Conservation (phyloP, 2,329 filamentous ascomycete species). For the Fusarium sp. region DNA sequence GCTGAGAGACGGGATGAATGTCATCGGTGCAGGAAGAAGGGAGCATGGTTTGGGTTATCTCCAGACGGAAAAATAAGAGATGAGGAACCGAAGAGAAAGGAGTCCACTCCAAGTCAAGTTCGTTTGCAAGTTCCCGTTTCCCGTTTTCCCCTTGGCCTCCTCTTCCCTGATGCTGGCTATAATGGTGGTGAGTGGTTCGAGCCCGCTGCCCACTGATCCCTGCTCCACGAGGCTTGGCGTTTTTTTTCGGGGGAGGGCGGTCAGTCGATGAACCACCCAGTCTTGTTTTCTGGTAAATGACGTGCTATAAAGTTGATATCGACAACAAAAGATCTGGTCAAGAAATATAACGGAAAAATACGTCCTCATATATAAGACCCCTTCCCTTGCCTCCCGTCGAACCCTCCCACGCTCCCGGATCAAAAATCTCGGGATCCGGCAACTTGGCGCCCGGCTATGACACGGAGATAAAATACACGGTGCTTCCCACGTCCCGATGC, state of each 20-base stretch:
- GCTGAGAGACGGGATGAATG: conserved; percentile 14
- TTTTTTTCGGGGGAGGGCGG: conserved; percentile 24
- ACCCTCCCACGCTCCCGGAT: neutral
- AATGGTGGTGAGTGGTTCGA: conserved; percentile 20
- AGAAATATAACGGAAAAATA: neutral
- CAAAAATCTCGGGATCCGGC: conserved; percentile 32
- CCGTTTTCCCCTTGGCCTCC: neutral
- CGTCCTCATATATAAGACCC: neutral
- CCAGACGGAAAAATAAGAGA: neutral
- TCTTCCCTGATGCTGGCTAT: neutral
- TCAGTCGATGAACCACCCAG: neutral
- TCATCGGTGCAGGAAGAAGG: conserved; percentile 8
- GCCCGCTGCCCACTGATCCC: conserved; percentile 32
- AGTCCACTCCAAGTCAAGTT: neutral
- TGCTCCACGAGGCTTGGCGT: conserved; percentile 40
- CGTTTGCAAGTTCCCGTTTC: neutral
- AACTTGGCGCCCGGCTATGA: conserved; percentile 36
- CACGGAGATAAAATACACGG: conserved; percentile 31
- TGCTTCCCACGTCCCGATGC: neutral
- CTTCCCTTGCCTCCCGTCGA: neutral
- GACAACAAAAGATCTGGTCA: neutral
- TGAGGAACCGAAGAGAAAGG: neutral
- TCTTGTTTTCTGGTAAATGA: neutral
- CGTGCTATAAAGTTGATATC: neutral
- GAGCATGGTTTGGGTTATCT: neutral